Percentiles rank a stretch among this genome's conserved stretches.
phyloP scores from a whole-genome alignment of 2,329 filamentous ascomycete species.

The Thielaviopsis ethacetica region DNA sequence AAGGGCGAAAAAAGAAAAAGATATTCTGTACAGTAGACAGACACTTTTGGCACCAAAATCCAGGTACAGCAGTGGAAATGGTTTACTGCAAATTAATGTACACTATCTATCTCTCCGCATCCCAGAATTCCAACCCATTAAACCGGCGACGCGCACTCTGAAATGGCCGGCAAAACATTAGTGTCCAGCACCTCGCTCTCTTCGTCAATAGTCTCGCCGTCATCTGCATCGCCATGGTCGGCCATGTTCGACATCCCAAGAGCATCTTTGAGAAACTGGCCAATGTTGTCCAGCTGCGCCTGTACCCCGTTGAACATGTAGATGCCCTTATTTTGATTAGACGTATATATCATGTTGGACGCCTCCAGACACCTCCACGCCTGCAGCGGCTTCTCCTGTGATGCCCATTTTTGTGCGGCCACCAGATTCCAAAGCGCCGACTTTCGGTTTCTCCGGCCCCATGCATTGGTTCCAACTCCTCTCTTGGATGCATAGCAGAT shows the following conservation, averaged over 20 bases:
- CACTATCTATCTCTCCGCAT: background rate
- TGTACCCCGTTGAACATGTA: constrained; percentile 4
- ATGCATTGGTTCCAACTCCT: constrained; percentile 46
- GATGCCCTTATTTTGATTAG: constrained; percentile 1
- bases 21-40: no score
- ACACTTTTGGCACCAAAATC: no score
- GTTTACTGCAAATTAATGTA: background rate
- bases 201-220: background rate
- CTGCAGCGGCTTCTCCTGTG: constrained; percentile 58
- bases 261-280: constrained; percentile 4
- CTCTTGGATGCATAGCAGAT: constrained; percentile 65
- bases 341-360: constrained; percentile 3
- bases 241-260: background rate
- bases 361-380: constrained; percentile 60
- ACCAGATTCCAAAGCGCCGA: constrained; percentile 79
- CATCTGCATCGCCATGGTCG: background rate
- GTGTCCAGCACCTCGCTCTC: background rate
- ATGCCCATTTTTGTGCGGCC: constrained; percentile 70
- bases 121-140: background rate
- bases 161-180: background rate
- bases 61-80: background rate
- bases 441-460: constrained; percentile 64
- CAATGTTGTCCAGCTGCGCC: constrained; percentile 7
- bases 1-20: background rate
- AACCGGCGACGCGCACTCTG: background rate